Evolutionary conservation across 306 rosid species (phyloP), one percentile per base, ranked within the genome.

Genomic region (Pachyrhizus erosus): DNA sequence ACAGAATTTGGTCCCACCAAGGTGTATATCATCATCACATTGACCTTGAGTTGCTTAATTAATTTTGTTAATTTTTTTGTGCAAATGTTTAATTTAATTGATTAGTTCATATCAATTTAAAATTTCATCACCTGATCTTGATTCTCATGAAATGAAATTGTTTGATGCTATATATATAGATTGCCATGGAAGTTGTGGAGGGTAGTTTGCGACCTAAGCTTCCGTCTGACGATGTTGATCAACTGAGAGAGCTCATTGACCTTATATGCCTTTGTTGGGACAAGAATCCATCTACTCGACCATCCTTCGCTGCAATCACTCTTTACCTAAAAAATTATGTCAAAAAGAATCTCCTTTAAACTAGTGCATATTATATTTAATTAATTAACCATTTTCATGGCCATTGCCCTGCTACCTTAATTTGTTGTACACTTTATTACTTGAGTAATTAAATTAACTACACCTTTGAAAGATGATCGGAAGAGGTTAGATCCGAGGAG

Each of bases 131-230:
- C 52, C 17, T 49, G 10, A n/a, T 52, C 0, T 7, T 52, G 11
- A 1, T n/a, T 43, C 5, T 49, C 9, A 15, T 51, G 29, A 3
- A 55, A 58, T 0, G 26, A 20, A 57, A 55, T 40, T 40, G 8
- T 27, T 12, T 26, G 21, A 40, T 69, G 54, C 45, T 58, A 40
- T 61, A 17, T 51, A 42, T 26, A 27, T 71, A 91, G 96, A 91
- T 91, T 69, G 96, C 97, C 0, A 88, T 86, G 91, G 91, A 87
- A 78, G 97, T 91, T 67, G 94, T 85, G 64, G 97, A 90, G 82
- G 84, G 82, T 24, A 88, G 84, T 9, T 76, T 89, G 39, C 66
- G 97, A 83, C 95, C 93, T 13, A 75, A 73, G 84, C 87, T 88
- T 73, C 79, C 90, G 8, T 21, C 2, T 21, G 73, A 86, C 26